Evolutionary conservation across 2,329 filamentous ascomycete genomes (phyloP).

Genomic region (Aspergillus luchuensis): DNA sequence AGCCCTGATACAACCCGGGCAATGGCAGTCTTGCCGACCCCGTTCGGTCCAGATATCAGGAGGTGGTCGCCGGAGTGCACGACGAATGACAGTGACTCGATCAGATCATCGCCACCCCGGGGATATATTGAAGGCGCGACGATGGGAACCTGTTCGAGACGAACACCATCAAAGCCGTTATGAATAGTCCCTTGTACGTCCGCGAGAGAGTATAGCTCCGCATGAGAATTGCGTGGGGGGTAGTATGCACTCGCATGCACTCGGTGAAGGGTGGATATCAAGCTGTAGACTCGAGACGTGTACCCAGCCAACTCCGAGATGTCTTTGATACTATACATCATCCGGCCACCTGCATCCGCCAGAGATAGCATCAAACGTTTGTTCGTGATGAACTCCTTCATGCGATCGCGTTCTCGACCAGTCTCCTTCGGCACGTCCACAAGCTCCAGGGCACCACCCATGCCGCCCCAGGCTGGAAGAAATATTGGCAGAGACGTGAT

Average conservation of each 20-base stretch:
- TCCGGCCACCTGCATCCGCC: slow-evolving; percentile 90
- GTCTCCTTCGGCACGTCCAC: slow-evolving; percentile 39
- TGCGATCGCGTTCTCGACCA: slow-evolving; percentile 74
- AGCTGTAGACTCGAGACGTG: slow-evolving; percentile 91
- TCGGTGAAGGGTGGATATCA: slow-evolving; percentile 91
- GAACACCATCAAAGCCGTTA: slow-evolving; percentile 90
- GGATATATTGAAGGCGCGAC: slow-evolving; percentile 88
- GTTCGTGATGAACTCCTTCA: slow-evolving; percentile 99
- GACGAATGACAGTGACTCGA: slow-evolving; percentile 85
- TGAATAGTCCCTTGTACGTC: slow-evolving; percentile 94
- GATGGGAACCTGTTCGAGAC: slow-evolving; percentile 88
- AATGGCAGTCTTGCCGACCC: slow-evolving; percentile 89
- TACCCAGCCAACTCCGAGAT: slow-evolving; percentile 93
- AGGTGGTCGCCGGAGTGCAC: slow-evolving; percentile 90
- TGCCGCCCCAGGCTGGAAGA: slow-evolving; percentile 87
- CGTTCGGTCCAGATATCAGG: slow-evolving; percentile 91
- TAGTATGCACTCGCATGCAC: slow-evolving; percentile 90
- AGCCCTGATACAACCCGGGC: slow-evolving; percentile 84
- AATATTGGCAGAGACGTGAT: slow-evolving; percentile 92
- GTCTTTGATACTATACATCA: slow-evolving; percentile 99
- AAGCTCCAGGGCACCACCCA: slow-evolving; percentile 72
- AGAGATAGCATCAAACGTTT: slow-evolving; percentile 97
- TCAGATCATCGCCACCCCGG: slow-evolving; percentile 84
- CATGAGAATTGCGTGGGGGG: slow-evolving; percentile 63
- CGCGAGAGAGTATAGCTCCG: slow-evolving; percentile 83